phyloP scores from a whole-genome alignment of 2,329 filamentous ascomycete genomes.

The Phaeosphaeria sp. region DNA sequence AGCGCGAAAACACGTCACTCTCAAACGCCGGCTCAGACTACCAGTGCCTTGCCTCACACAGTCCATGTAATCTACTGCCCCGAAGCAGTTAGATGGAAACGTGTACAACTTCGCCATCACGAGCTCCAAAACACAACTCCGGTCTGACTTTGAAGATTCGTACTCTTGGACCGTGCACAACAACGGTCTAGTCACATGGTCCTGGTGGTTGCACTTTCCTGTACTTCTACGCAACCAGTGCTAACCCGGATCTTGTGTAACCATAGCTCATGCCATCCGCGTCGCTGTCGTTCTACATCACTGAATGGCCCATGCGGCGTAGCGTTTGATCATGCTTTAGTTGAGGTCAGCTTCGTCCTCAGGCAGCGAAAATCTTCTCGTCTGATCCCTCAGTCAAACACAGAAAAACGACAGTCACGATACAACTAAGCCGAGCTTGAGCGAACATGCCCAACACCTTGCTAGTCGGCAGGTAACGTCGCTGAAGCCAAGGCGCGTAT shows the following conservation, averaged over 20 bases:
- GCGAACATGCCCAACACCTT: no score
- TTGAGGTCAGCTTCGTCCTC: neutral
- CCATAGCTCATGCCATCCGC: neutral
- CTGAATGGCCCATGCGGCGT: neutral
- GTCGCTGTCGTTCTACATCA: neutral
- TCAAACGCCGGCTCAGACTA: neutral
- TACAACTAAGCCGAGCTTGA: neutral
- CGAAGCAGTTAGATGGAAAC: neutral
- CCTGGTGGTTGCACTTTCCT: no score
- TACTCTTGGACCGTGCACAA: neutral
- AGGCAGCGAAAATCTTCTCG: no score
- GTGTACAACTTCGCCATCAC: neutral
- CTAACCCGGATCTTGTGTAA: neutral
- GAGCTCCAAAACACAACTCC: neutral
- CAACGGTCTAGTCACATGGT: neutral
- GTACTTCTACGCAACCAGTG: no score
- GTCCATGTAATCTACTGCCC: neutral
- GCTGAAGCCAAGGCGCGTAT: neutral
- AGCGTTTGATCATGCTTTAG: neutral
- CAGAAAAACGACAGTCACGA: no score
- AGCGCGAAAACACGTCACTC: neutral
- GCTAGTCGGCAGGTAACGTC: neutral
- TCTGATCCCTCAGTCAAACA: no score
- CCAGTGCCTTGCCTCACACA: neutral
- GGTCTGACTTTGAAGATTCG: neutral